These are phyloP conservation scores for Aureobasidium sp. DNA, from an alignment of 2,329 filamentous ascomycete species.

Conservation along the genomic window DNA sequence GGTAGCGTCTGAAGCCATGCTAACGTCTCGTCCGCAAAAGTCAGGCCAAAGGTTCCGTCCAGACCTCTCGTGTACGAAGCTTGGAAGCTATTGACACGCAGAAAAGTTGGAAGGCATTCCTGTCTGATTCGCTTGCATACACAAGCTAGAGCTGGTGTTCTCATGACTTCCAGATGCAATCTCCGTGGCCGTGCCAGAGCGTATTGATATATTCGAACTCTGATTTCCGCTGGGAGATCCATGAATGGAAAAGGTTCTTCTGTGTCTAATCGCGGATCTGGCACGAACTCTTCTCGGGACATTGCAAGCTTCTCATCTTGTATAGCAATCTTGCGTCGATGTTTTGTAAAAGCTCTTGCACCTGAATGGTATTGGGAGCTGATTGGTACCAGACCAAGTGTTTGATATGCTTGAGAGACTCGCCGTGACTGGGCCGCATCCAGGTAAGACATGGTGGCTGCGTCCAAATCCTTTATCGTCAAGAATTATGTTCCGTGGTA, in stretches of 20 bases:
- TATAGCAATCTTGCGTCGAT: conserved; percentile 1
- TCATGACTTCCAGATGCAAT: background rate
- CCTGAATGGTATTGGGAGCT: background rate
- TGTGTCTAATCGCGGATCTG: background rate
- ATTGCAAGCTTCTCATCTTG: background rate
- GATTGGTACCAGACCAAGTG: background rate
- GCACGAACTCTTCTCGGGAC: background rate
- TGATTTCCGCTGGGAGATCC: conserved; percentile 5
- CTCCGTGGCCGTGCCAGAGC: background rate
- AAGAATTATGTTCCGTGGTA: background rate
- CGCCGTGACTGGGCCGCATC: background rate
- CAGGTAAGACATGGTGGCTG: background rate
- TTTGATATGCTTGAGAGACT: background rate
- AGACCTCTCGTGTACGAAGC: background rate
- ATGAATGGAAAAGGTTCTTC: background rate
- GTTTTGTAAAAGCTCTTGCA: background rate
- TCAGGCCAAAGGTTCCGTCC: background rate
- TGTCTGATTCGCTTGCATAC: background rate
- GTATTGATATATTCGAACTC: conserved; percentile 2
- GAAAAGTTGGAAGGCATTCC: background rate
- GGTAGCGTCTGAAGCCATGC: background rate
- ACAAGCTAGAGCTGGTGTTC: background rate
- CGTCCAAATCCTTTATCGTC: no score
- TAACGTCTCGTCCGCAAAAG: background rate
- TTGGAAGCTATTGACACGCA: conserved; percentile 1